Base-by-base conservation (phyloP, 371 early-diverging fungal genomes). In the Haplosporangium sp. region DNA sequence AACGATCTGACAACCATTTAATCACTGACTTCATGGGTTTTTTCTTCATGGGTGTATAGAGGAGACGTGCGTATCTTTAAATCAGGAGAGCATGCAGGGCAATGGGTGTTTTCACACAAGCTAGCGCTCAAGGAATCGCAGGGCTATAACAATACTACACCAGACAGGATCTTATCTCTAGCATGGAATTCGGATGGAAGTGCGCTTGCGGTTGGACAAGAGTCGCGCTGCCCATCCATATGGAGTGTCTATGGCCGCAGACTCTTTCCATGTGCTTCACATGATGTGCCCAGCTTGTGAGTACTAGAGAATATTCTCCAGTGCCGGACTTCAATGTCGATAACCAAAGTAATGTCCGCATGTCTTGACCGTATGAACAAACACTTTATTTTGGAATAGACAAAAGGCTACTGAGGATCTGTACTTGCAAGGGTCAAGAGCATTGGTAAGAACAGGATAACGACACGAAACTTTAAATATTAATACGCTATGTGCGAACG, bases 181-280 rank as follows among this genome's bases (percentile, higher is more conserved):
- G 84, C 82, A 23, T 95, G 95, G 95, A 90, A 93, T 14, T 84
- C 86, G 9, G 93, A 94, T 77, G 94, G 94, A 43, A 88, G 87
- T 65, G 92, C 92, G 0, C 69, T 95, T 14, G 91, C 94, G 1
- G 91, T 90, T 56, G 92, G 92, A 23, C 93, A 88, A 83, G 80
- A 72, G 40, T 60, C 74, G 51, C 87, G 86, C 40, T 91, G 95
- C 14, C 64, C 94, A 18, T 85, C 92, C 3, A 80, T 94, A 5
- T 94, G 94, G 93, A 94, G 93, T 83, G 91, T 91, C 3, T 95
- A 88, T 74, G 95, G 95, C 8, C 80, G 85, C 4, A 74, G 91
- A n/a, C 67, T 95, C 7, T 87, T 89, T 58, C 84, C 89, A 40
- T 86, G 91, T 0, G 75, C 82, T 11, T 69, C 83, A 2, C 89